A percentile compares a stretch with the other conserved stretches of the same genome.
These are phyloP conservation scores for Paramecium tetraurelia DNA, from an alignment of 73 alveolate species.

Conservation along the genomic window DNA sequence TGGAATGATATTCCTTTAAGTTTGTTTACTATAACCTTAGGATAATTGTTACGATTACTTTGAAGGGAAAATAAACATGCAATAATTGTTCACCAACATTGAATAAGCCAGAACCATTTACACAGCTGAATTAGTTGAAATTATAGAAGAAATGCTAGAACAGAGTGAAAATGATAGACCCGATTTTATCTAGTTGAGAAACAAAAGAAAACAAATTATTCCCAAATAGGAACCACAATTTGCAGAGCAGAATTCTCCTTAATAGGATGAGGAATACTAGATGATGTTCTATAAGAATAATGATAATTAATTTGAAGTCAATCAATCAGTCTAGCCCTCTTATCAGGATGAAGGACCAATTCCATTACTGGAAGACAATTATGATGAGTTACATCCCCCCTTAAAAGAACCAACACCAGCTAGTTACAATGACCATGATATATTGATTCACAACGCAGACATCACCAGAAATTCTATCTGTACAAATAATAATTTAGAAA, in stretches of 20 bases:
- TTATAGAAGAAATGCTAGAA: not conserved
- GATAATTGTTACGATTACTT: slow-evolving; percentile 40
- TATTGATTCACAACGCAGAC: not conserved
- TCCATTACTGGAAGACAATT: not conserved
- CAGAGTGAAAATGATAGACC: not conserved
- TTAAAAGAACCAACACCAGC: not conserved
- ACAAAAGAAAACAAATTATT: not conserved
- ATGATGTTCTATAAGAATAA: not conserved
- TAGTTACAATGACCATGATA: not conserved
- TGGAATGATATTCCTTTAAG: slow-evolving; percentile 53
- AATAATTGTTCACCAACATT: not conserved
- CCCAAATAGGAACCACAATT: not conserved
- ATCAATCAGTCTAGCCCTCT: not conserved
- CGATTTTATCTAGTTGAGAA: not conserved
- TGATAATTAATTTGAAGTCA: not conserved
- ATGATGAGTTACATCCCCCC: not conserved
- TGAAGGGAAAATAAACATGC: not conserved
- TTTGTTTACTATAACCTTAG: not conserved
- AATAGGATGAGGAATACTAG: not conserved
- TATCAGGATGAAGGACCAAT: not conserved
- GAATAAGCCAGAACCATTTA: not conserved
- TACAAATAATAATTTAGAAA: not conserved
- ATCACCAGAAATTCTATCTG: not conserved
- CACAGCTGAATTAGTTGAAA: not conserved
- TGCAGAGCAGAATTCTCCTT: not conserved